Conservation (phyloP, 345 rosid genomes). For the Gossypium mustelinum region DNA sequence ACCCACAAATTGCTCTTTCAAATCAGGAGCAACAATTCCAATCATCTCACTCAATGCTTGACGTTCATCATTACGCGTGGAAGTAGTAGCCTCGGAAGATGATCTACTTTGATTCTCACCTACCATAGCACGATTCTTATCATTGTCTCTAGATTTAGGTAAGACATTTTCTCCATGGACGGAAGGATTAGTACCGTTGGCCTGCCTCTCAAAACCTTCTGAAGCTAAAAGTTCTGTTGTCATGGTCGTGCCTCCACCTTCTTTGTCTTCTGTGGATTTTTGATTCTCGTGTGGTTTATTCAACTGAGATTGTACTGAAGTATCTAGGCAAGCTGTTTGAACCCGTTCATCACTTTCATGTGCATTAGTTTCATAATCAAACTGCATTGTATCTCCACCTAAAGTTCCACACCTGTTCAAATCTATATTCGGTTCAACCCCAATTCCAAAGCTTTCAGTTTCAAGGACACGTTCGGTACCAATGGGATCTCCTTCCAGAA, state of each 20-base stretch:
- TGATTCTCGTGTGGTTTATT: constrained; percentile 34
- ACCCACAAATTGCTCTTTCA: constrained; percentile 45
- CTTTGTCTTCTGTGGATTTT: constrained; percentile 52
- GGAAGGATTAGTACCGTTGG: constrained; percentile 75
- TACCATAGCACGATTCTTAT: constrained; percentile 36
- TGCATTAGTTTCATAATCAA: constrained; percentile 59
- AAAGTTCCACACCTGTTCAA: constrained; percentile 32
- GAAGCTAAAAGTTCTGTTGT: constrained; percentile 84
- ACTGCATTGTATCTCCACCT: constrained; percentile 78
- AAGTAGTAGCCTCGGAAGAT: constrained; percentile 32
- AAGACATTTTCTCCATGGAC: constrained; percentile 70
- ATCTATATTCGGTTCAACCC: constrained; percentile 35
- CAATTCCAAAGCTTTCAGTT: constrained; percentile 63
- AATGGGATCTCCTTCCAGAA: constrained; percentile 49
- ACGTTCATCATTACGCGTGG: constrained; percentile 20
- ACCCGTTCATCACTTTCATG: constrained; percentile 41
- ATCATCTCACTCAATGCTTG: constrained; percentile 56
- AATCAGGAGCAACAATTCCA: constrained; percentile 60
- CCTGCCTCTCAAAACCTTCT: constrained; percentile 87
- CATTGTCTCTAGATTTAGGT: constrained; percentile 42
- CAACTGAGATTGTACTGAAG: constrained; percentile 22
- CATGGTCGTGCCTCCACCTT: constrained; percentile 54
- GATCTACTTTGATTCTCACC: constrained; percentile 61
- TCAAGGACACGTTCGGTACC: constrained; percentile 77
- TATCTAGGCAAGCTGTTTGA: constrained; percentile 22